Percentiles rank a stretch among this genome's conserved stretches.
Evolutionary conservation across 2,329 filamentous ascomycete species (phyloP).

Genomic region (Trichoderma citrinoviride): DNA sequence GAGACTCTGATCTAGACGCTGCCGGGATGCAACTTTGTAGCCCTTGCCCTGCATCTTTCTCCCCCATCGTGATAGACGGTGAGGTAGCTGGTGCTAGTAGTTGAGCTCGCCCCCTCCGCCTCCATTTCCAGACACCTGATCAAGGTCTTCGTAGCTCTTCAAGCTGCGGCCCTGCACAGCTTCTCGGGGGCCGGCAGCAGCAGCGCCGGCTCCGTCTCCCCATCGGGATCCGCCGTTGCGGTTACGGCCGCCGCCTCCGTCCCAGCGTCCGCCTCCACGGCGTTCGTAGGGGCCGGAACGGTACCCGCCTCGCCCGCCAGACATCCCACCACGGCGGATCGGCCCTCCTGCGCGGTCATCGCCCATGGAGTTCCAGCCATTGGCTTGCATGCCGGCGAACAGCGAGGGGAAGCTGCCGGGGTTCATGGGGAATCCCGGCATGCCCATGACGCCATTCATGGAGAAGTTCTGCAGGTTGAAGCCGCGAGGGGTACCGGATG

Average conservation of each 20-base stretch:
- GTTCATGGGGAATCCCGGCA: conserved; percentile 57
- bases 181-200: conserved; percentile 80
- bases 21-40: neutral
- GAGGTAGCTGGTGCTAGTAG: conserved; percentile 60
- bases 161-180: conserved; percentile 89
- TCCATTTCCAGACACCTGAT: conserved; percentile 72
- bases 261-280: conserved; percentile 56
- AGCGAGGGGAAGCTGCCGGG: conserved; percentile 51
- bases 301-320: conserved; percentile 51
- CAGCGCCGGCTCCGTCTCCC: conserved; percentile 73
- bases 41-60: neutral
- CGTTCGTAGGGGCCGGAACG: conserved; percentile 74
- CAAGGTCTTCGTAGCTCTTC: conserved; percentile 96
- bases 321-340: conserved; percentile 63
- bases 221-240: conserved; percentile 57
- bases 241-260: conserved; percentile 48
- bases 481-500: conserved; percentile 81
- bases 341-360: conserved; percentile 64
- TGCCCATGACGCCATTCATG: conserved; percentile 57
- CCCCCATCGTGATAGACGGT: neutral
- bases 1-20: neutral
- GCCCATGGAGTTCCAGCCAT: conserved; percentile 50
- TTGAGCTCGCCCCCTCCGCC: conserved; percentile 79
- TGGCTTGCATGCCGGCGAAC: conserved; percentile 51
- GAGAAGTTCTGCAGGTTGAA: conserved; percentile 80